These are phyloP conservation scores for Ganoderma multipileum DNA, from an alignment of 1,284 basidiomycete genomes.

Conservation along the genomic window DNA sequence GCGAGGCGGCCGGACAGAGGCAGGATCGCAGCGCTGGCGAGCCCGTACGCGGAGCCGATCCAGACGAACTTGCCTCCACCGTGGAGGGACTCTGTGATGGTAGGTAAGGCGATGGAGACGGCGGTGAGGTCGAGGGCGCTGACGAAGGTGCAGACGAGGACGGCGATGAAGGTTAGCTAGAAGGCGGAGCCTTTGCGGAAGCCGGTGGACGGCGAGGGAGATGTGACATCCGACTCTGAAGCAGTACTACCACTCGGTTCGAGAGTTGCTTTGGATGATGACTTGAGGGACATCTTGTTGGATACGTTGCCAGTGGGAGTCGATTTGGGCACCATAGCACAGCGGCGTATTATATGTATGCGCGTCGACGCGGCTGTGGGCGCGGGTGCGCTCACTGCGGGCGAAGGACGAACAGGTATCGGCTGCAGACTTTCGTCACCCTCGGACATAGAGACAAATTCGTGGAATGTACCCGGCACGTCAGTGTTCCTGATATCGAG, in stretches of 20 bases:
- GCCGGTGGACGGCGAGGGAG: not conserved
- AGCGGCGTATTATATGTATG: not conserved
- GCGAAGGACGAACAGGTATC: not conserved
- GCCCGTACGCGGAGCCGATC: slow-evolving; percentile 15
- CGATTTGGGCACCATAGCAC: not conserved
- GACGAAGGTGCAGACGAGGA: slow-evolving; percentile 33
- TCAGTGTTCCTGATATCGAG: too few species aligned
- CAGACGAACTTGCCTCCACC: slow-evolving; percentile 9
- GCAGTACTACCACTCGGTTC: not conserved
- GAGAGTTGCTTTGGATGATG: not conserved
- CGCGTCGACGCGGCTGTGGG: not conserved
- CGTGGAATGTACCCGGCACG: too few species aligned
- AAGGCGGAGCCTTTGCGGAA: slow-evolving; percentile 26
- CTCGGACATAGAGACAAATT: too few species aligned
- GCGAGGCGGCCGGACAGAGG: slow-evolving; percentile 40
- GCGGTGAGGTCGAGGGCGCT: slow-evolving; percentile 37
- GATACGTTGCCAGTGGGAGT: not conserved
- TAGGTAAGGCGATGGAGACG: slow-evolving; percentile 22
- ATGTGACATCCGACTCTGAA: not conserved
- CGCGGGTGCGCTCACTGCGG: not conserved
- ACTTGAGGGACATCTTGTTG: not conserved
- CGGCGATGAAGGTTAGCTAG: slow-evolving; percentile 31
- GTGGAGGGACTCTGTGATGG: slow-evolving; percentile 18
- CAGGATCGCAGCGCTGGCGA: slow-evolving; percentile 40
- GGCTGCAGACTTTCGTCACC: not conserved